A percentile compares a stretch with the other conserved stretches of the same genome.
Evolutionary conservation across 768 basidiomycete species (phyloP).

Genomic region (Rhodotorula babjevae): DNA sequence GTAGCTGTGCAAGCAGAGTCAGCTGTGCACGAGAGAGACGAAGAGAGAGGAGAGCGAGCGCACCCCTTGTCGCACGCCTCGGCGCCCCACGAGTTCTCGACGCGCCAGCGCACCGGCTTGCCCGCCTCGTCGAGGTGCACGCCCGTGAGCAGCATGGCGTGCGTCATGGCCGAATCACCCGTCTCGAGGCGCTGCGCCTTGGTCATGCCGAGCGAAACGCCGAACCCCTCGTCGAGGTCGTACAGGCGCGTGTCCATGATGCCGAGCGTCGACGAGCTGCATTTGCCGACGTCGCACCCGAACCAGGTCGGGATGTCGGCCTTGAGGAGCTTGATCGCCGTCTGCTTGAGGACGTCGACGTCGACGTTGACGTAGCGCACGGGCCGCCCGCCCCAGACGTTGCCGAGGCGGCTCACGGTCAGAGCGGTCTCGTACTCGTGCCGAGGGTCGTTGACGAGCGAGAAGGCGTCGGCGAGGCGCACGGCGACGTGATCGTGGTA

Average conservation of each 20-base stretch:
- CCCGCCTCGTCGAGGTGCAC: constrained; percentile 48
- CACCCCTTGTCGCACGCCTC: constrained; percentile 63
- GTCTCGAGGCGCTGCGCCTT: constrained; percentile 80
- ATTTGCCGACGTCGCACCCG: constrained; percentile 91
- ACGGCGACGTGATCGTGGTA: constrained; percentile 54
- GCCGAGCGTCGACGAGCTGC: constrained; percentile 63
- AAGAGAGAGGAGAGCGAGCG: constrained; percentile 1
- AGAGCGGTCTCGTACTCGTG: constrained; percentile 74
- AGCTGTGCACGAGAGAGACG: background rate
- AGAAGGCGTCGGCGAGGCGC: constrained; percentile 62
- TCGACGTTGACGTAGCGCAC: constrained; percentile 58
- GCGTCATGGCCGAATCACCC: constrained; percentile 85
- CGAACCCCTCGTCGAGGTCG: constrained; percentile 64
- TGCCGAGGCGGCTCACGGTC: constrained; percentile 87
- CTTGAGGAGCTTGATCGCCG: constrained; percentile 59
- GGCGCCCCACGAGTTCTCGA: constrained; percentile 94
- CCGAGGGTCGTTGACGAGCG: constrained; percentile 89
- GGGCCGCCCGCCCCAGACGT: constrained; percentile 78
- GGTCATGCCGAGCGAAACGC: constrained; percentile 69
- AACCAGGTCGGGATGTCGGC: constrained; percentile 49
- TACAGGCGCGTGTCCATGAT: constrained; percentile 70
- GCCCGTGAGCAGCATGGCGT: constrained; percentile 55
- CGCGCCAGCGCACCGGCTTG: constrained; percentile 81
- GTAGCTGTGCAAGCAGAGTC: constrained; percentile 52
- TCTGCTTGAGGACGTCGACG: constrained; percentile 60